Conservation (phyloP, 2,329 filamentous ascomycete genomes). For the Neonectria neomacrospora region DNA sequence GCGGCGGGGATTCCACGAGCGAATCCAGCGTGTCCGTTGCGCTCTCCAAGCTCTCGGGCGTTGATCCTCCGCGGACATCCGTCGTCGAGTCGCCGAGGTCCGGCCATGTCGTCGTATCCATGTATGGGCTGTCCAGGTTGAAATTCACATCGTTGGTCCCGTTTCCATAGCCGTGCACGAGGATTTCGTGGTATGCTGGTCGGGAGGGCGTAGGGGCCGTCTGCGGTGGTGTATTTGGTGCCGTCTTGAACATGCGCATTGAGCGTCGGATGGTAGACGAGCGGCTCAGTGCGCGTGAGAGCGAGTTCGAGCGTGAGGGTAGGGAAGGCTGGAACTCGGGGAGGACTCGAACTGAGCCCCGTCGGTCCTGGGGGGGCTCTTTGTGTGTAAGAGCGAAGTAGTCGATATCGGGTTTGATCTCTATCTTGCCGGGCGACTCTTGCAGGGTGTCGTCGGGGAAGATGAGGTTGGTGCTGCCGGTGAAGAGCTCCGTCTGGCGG, state of each 20-base stretch:
- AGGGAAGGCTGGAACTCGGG: conserved; percentile 35
- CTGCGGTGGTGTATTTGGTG: conserved; percentile 32
- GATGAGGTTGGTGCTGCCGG: conserved; percentile 24
- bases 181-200: conserved; percentile 60
- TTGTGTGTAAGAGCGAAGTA: conserved; percentile 60
- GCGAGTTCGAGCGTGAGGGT: conserved; percentile 45
- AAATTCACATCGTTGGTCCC: conserved; percentile 56
- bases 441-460: conserved; percentile 16
- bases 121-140: conserved; percentile 24
- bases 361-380: conserved; percentile 23
- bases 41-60: conserved; percentile 45
- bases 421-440: conserved; percentile 42
- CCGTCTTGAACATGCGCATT: conserved; percentile 46
- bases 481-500: conserved; percentile 45
- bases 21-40: conserved; percentile 44
- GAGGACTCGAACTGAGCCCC: conserved; percentile 18
- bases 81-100: conserved; percentile 44
- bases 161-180: conserved; percentile 65
- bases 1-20: conserved; percentile 34
- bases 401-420: conserved; percentile 67
- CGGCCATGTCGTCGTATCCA: conserved; percentile 30
- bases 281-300: conserved; percentile 46
- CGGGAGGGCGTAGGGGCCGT: conserved; percentile 29
- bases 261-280: conserved; percentile 51
- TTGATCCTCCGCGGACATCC: conserved; percentile 30